Evolutionary conservation across 768 basidiomycete genomes (phyloP), one percentile per base, ranked within the genome.

Genomic region (Bullera alba): DNA sequence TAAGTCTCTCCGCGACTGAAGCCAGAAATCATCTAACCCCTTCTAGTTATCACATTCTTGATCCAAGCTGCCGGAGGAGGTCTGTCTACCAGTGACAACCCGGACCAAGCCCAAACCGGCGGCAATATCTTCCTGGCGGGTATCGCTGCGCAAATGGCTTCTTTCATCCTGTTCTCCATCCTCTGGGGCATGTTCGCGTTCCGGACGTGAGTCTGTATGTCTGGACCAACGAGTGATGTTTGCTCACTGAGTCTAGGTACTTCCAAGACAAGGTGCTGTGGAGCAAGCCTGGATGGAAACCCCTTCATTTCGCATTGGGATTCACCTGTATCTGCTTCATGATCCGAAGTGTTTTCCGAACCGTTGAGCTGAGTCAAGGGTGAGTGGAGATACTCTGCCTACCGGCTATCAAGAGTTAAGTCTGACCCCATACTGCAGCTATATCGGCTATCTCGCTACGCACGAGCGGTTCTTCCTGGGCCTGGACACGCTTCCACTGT

Each of bases 21-120:
- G 23, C 21, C 16, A 17, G n/a, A 17, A 28, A 16, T 49, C 19
- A 27, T 43, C 4, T 51, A 42, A 39, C 17, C 15, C 42, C 17
- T 34, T 37, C 41, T 46, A 67, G 65, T 72, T 41, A 44, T 56
- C 51, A 73, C 71, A 1, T 73, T 73, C 58, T 46, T 70, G 6
- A 64, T 73, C 19, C 71, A 73, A 53, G 71, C 69, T 34, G 71
- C 67, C 3, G 71, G 71, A 16, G 71, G 71, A 44, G 67, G 69
- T 22, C 51, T 71, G 8, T 61, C 60, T 16, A 69, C 58, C 23
- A 55, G 63, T 14, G 53, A 68, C 16, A 54, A 66, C 10, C 29
- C 46, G 19, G 57, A 48, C 14, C 46, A 43, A n/a, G 57, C 64
- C 10, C 14, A 69, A 44, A 50, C 60, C 5, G 71, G 71, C 6